Percentiles rank a stretch among this genome's conserved stretches.
Evolutionary conservation across 192 early-diverging fungal genomes (phyloP).

Genomic region (Gonapodya prolifera): DNA sequence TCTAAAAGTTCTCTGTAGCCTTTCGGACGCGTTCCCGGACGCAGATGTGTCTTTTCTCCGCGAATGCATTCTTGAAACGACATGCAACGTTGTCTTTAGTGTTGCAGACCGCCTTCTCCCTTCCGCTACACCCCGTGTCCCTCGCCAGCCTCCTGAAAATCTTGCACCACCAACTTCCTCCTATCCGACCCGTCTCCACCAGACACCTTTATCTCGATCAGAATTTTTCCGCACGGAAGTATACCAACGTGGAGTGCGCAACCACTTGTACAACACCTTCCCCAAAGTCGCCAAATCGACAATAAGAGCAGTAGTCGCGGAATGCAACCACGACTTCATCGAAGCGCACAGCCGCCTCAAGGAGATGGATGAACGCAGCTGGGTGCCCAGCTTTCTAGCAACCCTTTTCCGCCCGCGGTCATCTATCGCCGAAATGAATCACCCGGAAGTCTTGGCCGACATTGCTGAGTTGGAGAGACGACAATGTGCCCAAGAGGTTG

Average conservation of each 20-base stretch:
- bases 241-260: not conserved
- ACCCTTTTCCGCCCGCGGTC: not conserved
- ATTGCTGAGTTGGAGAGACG: not conserved
- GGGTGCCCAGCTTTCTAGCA: not conserved
- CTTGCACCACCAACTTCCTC: not conserved
- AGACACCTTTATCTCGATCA: not conserved
- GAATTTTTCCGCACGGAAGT: not conserved
- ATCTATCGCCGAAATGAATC: not conserved
- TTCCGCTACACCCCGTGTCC: not conserved
- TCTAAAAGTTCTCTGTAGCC: not conserved
- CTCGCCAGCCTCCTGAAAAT: not conserved
- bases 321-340: conserved; percentile 4
- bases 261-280: not conserved
- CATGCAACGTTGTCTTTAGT: not conserved
- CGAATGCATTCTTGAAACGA: not conserved
- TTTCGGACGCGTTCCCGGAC: conserved; percentile 1
- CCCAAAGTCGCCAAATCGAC: not conserved
- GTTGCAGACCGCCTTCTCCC: not conserved
- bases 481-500: not conserved
- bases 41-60: not conserved
- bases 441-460: not conserved
- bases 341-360: not conserved
- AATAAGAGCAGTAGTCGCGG: not conserved
- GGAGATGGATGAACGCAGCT: not conserved
- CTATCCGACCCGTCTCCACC: not conserved